Conservation (phyloP, 352 stramenopile genomes). For the Lagenidium giganteum region DNA sequence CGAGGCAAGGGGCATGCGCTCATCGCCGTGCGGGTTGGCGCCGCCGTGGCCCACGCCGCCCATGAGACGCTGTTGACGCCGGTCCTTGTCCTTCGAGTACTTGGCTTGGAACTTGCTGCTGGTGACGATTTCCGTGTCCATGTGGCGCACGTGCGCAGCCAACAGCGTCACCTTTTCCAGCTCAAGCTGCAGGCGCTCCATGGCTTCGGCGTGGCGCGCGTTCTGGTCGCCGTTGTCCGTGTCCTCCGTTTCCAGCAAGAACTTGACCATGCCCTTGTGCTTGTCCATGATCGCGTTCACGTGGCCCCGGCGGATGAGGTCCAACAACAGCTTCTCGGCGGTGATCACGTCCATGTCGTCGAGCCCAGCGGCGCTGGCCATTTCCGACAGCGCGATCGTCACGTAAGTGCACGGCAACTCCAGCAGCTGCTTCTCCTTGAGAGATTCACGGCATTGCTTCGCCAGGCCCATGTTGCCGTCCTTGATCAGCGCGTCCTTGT, state of each 20-base stretch:
- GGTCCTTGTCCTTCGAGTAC: slow-evolving; percentile 74
- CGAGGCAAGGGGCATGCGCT: slow-evolving; percentile 26
- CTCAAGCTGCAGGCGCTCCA: slow-evolving; percentile 50
- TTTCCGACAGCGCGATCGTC: slow-evolving; percentile 61
- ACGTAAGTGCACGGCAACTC: slow-evolving; percentile 76
- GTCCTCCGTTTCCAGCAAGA: slow-evolving; percentile 62
- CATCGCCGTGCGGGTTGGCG: slow-evolving; percentile 36
- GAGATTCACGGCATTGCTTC: slow-evolving; percentile 63
- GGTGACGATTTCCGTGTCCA: slow-evolving; percentile 80
- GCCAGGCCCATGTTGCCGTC: slow-evolving; percentile 75
- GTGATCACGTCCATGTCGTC: slow-evolving; percentile 18
- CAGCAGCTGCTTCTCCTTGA: slow-evolving; percentile 69
- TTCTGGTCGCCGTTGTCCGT: slow-evolving; percentile 19
- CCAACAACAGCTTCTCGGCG: slow-evolving; percentile 60
- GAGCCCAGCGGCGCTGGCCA: slow-evolving; percentile 44
- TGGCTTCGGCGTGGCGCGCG: slow-evolving; percentile 31
- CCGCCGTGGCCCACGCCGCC: neutral
- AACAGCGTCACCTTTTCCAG: slow-evolving; percentile 73
- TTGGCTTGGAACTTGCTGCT: slow-evolving; percentile 75
- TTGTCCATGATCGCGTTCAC: slow-evolving; percentile 71
- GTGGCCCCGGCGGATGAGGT: slow-evolving; percentile 42
- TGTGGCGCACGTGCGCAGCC: slow-evolving; percentile 56
- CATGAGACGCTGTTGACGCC: slow-evolving; percentile 27
- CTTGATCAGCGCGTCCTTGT: slow-evolving; percentile 41
- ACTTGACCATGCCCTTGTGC: slow-evolving; percentile 73